These are phyloP conservation scores for Malassezia dermatis DNA, from an alignment of 1,284 basidiomycete species.

Conservation along the genomic window DNA sequence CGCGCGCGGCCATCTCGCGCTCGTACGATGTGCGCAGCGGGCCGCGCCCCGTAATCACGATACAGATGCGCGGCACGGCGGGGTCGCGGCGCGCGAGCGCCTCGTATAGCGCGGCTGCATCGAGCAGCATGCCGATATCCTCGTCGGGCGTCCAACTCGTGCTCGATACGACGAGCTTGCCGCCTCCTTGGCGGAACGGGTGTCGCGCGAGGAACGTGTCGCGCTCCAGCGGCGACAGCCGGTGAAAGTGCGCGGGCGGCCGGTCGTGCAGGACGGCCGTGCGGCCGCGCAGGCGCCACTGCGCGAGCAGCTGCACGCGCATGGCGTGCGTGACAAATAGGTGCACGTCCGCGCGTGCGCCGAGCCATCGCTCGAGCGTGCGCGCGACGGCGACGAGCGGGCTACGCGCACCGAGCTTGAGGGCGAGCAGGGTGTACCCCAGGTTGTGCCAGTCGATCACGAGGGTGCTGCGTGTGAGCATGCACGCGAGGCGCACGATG, in stretches of 20 bases:
- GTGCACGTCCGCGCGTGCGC: constrained; percentile 64
- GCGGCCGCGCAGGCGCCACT: constrained; percentile 56
- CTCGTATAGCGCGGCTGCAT: constrained; percentile 56
- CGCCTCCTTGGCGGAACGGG: neutral
- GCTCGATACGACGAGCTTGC: constrained; percentile 72
- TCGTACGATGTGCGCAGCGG: constrained; percentile 67
- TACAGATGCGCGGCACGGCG: constrained; percentile 50
- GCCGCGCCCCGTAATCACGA: constrained; percentile 87
- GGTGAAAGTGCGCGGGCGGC: constrained; percentile 19
- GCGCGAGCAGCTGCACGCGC: constrained; percentile 59
- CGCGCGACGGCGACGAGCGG: constrained; percentile 58
- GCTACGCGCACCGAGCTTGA: constrained; percentile 63
- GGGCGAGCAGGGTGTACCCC: constrained; percentile 80
- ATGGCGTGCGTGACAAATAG: constrained; percentile 88
- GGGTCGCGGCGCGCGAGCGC: constrained; percentile 49
- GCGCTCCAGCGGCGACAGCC: neutral
- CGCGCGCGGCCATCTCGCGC: constrained; percentile 55
- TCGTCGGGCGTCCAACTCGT: constrained; percentile 98
- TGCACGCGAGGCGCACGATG: constrained; percentile 65
- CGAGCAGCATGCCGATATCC: constrained; percentile 68
- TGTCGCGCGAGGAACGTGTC: neutral
- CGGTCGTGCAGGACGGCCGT: constrained; percentile 54
- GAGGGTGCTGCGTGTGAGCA: constrained; percentile 63
- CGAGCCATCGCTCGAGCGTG: constrained; percentile 30
- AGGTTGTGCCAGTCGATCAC: constrained; percentile 99